Conservation (phyloP, 2,329 filamentous ascomycete genomes). For the Aspergillus luchuensis region DNA sequence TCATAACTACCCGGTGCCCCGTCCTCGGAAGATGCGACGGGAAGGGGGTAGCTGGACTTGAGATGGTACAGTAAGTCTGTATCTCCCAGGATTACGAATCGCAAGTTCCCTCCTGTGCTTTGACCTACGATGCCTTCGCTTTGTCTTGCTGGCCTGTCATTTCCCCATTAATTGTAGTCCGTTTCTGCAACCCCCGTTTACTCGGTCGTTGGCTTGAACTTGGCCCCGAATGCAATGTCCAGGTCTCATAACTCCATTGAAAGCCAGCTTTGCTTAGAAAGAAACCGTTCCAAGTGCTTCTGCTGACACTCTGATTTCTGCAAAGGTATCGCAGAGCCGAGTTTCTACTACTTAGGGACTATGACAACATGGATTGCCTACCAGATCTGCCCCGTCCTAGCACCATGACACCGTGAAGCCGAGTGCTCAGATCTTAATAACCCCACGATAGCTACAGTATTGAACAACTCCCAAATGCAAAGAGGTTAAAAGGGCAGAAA, state of each 20-base stretch:
- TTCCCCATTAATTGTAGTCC: background rate
- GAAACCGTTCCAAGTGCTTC: background rate
- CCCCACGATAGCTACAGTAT: background rate
- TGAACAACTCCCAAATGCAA: background rate
- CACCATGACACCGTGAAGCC: background rate
- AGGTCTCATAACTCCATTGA: background rate
- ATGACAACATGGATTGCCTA: background rate
- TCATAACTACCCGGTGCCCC: constrained; percentile 7
- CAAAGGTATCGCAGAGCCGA: background rate
- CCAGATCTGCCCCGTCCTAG: background rate
- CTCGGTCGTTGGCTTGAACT: background rate
- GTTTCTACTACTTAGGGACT: background rate
- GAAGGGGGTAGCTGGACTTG: background rate
- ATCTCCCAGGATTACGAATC: background rate
- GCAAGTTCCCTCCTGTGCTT: background rate
- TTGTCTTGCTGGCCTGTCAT: background rate
- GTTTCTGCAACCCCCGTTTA: background rate
- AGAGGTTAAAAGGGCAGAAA: background rate
- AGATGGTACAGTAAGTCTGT: background rate
- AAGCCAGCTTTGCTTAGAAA: background rate
- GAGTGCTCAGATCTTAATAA: background rate
- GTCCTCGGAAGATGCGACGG: background rate
- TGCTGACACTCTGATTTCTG: background rate
- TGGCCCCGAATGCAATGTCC: background rate
- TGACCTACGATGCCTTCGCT: background rate